Conservation (phyloP, 768 basidiomycete genomes). For the Floccularia luteovirens region DNA sequence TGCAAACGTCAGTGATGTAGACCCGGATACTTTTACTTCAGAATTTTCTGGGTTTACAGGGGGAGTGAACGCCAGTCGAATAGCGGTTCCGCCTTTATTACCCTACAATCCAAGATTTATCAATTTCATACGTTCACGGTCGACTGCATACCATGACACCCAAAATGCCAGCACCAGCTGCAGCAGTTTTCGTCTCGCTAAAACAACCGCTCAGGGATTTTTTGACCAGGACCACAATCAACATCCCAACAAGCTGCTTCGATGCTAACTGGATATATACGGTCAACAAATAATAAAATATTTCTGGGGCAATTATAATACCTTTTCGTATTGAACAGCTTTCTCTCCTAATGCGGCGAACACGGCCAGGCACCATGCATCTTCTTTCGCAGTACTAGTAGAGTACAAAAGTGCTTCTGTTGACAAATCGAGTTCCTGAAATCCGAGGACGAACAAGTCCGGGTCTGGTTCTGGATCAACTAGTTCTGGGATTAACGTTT, state of each 20-base stretch:
- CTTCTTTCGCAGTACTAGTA: constrained; percentile 53
- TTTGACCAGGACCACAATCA: constrained; percentile 64
- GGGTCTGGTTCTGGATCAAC: constrained; percentile 27
- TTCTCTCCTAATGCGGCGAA: constrained; percentile 69
- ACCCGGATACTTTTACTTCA: constrained; percentile 16
- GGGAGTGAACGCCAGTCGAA: constrained; percentile 54
- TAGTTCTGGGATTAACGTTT: constrained; percentile 7
- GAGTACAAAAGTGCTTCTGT: constrained; percentile 73
- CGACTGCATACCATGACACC: constrained; percentile 58
- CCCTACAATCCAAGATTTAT: constrained; percentile 35
- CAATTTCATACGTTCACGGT: neutral
- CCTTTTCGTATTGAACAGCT: constrained; percentile 59
- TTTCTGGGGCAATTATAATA: constrained; percentile 11
- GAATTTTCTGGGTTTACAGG: constrained; percentile 11
- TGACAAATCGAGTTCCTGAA: constrained; percentile 78
- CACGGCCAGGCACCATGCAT: constrained; percentile 62
- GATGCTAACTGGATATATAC: constrained; percentile 45
- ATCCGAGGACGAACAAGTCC: constrained; percentile 68
- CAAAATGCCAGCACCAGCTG: constrained; percentile 68
- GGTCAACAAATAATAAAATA: neutral
- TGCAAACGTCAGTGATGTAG: constrained; percentile 62
- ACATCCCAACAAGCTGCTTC: constrained; percentile 78
- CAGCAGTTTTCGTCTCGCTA: constrained; percentile 37
- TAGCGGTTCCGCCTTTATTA: constrained; percentile 74
- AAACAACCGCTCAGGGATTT: constrained; percentile 43